Conservation (phyloP, 805 yeast genomes). For the Candida insectalens region DNA sequence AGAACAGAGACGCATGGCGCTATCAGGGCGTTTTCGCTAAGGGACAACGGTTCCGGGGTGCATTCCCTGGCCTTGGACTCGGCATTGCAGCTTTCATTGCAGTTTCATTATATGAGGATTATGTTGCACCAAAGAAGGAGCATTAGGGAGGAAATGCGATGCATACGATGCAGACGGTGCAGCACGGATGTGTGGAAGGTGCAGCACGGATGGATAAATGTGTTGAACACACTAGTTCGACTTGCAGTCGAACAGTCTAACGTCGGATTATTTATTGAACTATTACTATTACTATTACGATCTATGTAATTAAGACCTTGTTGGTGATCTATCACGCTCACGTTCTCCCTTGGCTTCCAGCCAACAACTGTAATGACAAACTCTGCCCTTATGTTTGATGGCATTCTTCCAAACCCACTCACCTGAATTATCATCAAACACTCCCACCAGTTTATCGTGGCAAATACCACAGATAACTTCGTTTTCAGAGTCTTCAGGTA, state of each 20-base stretch:
- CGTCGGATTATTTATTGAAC: too few species aligned
- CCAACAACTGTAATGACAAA: conserved; percentile 61
- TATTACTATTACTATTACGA: too few species aligned
- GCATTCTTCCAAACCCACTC: conserved; percentile 81
- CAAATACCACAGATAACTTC: conserved; percentile 59
- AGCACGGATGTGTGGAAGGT: conserved; percentile 1
- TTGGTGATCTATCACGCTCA: conserved; percentile 24
- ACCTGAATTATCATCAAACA: conserved; percentile 63
- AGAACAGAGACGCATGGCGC: conserved; percentile 79
- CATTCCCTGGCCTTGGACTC: conserved; percentile 74
- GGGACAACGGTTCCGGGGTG: conserved; percentile 53
- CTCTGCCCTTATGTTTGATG: conserved; percentile 31
- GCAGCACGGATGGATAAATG: conserved; percentile 3
- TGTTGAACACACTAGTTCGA: not conserved
- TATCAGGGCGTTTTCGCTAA: conserved; percentile 74
- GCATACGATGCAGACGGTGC: not conserved
- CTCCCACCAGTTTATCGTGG: conserved; percentile 52
- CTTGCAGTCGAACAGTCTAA: too few species aligned
- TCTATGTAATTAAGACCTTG: conserved; percentile 6
- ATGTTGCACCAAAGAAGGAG: conserved; percentile 23
- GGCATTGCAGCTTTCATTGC: conserved; percentile 69
- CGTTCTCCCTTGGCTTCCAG: conserved; percentile 38
- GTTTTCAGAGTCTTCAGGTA: conserved; percentile 60
- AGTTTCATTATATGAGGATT: conserved; percentile 54
- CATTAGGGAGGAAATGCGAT: too few species aligned